phyloP scores from a whole-genome alignment of 306 rosid genomes.

The Morella rubra region DNA sequence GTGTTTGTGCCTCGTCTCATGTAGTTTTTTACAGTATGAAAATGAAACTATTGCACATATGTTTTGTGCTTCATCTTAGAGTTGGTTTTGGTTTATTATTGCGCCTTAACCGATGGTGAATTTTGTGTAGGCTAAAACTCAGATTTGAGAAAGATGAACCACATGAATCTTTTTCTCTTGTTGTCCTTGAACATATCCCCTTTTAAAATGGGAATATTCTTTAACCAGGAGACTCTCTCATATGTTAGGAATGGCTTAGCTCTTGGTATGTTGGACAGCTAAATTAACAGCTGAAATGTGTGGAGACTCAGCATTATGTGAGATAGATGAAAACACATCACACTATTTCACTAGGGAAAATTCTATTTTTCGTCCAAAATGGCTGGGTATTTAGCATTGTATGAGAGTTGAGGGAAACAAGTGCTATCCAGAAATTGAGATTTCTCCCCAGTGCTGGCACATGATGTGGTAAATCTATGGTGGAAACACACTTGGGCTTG shows the following conservation, averaged over 20 bases:
- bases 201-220: background rate
- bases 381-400: background rate
- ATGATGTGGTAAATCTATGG: slow-evolving; percentile 5
- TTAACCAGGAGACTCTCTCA: background rate
- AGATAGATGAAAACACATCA: background rate
- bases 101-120: background rate
- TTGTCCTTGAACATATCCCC: background rate
- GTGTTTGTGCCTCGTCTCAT: background rate
- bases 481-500: background rate
- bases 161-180: background rate
- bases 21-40: background rate
- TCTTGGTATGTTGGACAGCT: background rate
- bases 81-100: background rate
- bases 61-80: background rate
- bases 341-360: background rate
- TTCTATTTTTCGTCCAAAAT: background rate
- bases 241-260: background rate
- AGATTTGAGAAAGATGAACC: background rate
- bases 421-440: background rate
- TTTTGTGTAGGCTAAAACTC: background rate
- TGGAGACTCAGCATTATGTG: background rate
- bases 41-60: background rate
- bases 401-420: background rate
- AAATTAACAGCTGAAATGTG: background rate
- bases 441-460: background rate